Evolutionary conservation across 306 rosid species (phyloP).

Genomic region (Acacia acuminata): DNA sequence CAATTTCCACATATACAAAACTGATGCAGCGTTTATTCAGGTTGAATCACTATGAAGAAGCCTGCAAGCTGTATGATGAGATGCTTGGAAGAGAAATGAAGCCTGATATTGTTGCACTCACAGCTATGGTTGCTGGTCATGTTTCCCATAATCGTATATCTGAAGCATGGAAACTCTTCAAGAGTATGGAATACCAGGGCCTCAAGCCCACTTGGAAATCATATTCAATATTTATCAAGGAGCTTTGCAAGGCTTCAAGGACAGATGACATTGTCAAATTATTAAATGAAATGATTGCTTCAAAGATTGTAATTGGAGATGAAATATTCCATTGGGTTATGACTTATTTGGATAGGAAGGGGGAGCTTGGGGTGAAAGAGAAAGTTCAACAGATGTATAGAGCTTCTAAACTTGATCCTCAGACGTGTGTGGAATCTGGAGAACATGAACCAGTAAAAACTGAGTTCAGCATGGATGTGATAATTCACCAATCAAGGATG

Average conservation of each 20-base stretch:
- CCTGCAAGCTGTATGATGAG: constrained; percentile 71
- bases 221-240: constrained; percentile 67
- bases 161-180: constrained; percentile 73
- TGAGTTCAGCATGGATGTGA: constrained; percentile 32
- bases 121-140: constrained; percentile 85
- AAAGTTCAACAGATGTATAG: constrained; percentile 61
- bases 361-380: constrained; percentile 48
- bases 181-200: constrained; percentile 58
- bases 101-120: constrained; percentile 66
- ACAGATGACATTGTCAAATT: constrained; percentile 67
- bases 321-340: constrained; percentile 53
- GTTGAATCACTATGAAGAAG: constrained; percentile 52
- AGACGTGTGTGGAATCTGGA: constrained; percentile 33
- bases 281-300: constrained; percentile 65
- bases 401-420: constrained; percentile 43
- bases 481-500: constrained; percentile 32
- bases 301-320: constrained; percentile 48
- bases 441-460: constrained; percentile 29
- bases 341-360: constrained; percentile 58
- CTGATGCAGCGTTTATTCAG: constrained; percentile 75
- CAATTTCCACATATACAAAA: constrained; percentile 70
- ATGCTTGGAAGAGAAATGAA: constrained; percentile 67
- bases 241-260: constrained; percentile 76
- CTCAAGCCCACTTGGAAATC: constrained; percentile 66
- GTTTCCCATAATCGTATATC: constrained; percentile 55